Evolutionary conservation across 2,329 filamentous ascomycete species (phyloP).

Genomic region (Alternaria brassicae): DNA sequence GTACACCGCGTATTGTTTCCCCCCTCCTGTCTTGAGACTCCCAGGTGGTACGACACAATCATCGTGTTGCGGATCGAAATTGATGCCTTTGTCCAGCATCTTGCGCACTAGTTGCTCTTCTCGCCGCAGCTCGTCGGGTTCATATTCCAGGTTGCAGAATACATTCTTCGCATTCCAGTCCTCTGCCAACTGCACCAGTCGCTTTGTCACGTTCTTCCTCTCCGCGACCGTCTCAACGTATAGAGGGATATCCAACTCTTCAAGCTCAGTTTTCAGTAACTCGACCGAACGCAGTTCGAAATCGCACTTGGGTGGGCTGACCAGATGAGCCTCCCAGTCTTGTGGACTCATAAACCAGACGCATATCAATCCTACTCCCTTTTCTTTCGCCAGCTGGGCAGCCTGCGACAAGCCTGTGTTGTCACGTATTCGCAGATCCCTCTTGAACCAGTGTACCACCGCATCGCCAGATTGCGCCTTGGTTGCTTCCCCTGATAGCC

Average conservation of each 20-base stretch:
- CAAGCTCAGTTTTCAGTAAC: constrained; percentile 71
- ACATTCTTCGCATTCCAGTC: constrained; percentile 78
- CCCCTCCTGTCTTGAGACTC: constrained; percentile 67
- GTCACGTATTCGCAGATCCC: constrained; percentile 75
- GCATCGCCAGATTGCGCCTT: constrained; percentile 59
- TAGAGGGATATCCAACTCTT: constrained; percentile 76
- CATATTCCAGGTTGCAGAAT: constrained; percentile 87
- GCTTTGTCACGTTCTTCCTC: constrained; percentile 66
- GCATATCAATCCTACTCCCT: constrained; percentile 74
- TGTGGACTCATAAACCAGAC: constrained; percentile 83
- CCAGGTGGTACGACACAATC: constrained; percentile 84
- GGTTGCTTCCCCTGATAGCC: constrained; percentile 49
- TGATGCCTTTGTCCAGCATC: constrained; percentile 68
- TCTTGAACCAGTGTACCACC: constrained; percentile 91
- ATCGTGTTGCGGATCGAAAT: constrained; percentile 77
- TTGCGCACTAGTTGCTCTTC: constrained; percentile 71
- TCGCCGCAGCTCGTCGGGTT: constrained; percentile 85
- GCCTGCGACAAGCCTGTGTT: constrained; percentile 76
- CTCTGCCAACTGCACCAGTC: constrained; percentile 70
- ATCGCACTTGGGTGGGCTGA: constrained; percentile 75
- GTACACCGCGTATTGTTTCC: constrained; percentile 85
- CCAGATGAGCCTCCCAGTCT: constrained; percentile 83
- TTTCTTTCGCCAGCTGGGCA: constrained; percentile 68
- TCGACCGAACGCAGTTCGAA: constrained; percentile 77
- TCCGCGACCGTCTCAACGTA: constrained; percentile 75